These are phyloP conservation scores for Chaetomium olivaceum DNA, from an alignment of 2,329 filamentous ascomycete species.

Conservation along the genomic window DNA sequence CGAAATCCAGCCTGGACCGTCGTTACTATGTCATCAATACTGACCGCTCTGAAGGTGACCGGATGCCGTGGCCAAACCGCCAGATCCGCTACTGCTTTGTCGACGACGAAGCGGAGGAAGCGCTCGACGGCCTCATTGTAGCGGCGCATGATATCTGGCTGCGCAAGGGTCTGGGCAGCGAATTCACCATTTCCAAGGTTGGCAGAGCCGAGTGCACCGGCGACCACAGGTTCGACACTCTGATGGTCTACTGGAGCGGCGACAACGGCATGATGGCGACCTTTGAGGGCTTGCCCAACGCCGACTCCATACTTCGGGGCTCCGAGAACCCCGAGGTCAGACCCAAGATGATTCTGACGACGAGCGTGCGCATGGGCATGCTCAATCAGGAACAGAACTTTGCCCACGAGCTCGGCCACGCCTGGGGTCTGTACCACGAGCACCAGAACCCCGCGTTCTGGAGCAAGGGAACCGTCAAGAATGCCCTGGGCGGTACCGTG, in stretches of 20 bases:
- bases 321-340: background rate
- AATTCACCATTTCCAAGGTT: constrained; percentile 7
- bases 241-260: constrained; percentile 6
- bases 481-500: constrained; percentile 1
- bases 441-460: constrained; percentile 14
- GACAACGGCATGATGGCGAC: constrained; percentile 14
- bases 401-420: constrained; percentile 13
- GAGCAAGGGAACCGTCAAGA: background rate
- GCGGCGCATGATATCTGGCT: constrained; percentile 3
- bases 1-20: background rate
- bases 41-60: constrained; percentile 7
- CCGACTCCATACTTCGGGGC: background rate
- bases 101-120: background rate
- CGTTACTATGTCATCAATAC: constrained; percentile 9
- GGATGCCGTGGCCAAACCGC: constrained; percentile 10
- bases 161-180: background rate
- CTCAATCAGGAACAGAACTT: constrained; percentile 7
- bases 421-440: constrained; percentile 15
- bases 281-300: background rate
- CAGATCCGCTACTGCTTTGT: constrained; percentile 14
- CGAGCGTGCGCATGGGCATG: constrained; percentile 10
- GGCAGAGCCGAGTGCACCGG: constrained; percentile 1
- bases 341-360: background rate
- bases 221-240: constrained; percentile 2
- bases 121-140: background rate